These are phyloP conservation scores for Candida incommunis DNA, from an alignment of 805 yeast genomes.

Conservation along the genomic window DNA sequence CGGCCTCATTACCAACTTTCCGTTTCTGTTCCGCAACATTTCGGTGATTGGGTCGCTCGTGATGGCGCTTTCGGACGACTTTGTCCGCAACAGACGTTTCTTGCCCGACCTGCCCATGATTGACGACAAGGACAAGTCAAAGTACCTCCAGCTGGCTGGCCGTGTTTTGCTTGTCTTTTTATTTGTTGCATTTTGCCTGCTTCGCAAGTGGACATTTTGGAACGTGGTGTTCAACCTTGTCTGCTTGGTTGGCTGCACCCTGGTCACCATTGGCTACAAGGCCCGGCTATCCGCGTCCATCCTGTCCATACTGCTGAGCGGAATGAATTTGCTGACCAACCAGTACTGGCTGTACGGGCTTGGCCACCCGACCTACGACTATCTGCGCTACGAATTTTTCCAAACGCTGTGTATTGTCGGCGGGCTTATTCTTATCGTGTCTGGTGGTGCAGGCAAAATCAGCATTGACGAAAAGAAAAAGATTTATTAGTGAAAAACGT, in stretches of 20 bases:
- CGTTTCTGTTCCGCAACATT: constrained; percentile 73
- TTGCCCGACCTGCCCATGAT: constrained; percentile 70
- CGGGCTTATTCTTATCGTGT: constrained; percentile 77
- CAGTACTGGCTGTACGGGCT: constrained; percentile 75
- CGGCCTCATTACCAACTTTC: constrained; percentile 70
- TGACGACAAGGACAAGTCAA: constrained; percentile 55
- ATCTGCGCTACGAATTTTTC: constrained; percentile 80
- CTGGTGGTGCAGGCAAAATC: constrained; percentile 92
- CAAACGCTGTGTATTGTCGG: constrained; percentile 93
- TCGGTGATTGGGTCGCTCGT: constrained; percentile 87
- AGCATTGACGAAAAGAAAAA: constrained; percentile 93
- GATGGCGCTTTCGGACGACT: constrained; percentile 73
- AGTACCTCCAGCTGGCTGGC: constrained; percentile 76
- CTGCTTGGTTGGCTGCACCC: constrained; percentile 55
- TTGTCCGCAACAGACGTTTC: constrained; percentile 60
- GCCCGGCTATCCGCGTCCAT: constrained; percentile 73
- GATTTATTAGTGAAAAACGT: constrained; percentile 37
- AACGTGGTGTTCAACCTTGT: constrained; percentile 50
- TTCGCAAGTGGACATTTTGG: constrained; percentile 50
- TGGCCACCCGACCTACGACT: constrained; percentile 70
- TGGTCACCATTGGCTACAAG: constrained; percentile 84
- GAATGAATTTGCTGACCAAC: constrained; percentile 68
- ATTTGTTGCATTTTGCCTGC: constrained; percentile 72
- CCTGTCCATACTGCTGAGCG: constrained; percentile 50
- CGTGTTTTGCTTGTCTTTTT: constrained; percentile 72